Evolutionary conservation across 2,329 filamentous ascomycete genomes (phyloP).

Genomic region (Diaporthe vaccinii): DNA sequence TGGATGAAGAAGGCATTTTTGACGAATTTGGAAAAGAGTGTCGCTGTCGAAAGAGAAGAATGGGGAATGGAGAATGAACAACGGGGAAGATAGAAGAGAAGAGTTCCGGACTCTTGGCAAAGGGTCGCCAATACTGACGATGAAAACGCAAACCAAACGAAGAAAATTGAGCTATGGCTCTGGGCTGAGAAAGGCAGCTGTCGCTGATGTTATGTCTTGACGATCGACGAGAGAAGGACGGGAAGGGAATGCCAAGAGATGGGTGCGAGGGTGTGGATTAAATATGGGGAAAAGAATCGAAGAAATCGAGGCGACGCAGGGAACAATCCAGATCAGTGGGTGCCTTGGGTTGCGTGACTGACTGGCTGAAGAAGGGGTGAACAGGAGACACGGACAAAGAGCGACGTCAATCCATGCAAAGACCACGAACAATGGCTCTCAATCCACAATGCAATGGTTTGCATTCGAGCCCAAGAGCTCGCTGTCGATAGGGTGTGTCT

Average conservation of each 20-base stretch:
- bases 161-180: neutral
- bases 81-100: neutral
- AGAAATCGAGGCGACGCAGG: neutral
- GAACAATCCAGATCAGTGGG: slow-evolving; percentile 8
- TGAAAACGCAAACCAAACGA: slow-evolving; percentile 14
- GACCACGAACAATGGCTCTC: slow-evolving; percentile 21
- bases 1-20: slow-evolving; percentile 1
- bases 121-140: neutral
- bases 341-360: neutral
- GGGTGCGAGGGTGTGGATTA: neutral
- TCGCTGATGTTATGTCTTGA: slow-evolving; percentile 16
- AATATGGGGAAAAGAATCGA: slow-evolving; percentile 17
- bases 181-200: slow-evolving; percentile 7
- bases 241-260: slow-evolving; percentile 20
- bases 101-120: slow-evolving; percentile 29
- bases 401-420: neutral
- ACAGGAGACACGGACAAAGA: slow-evolving; percentile 2
- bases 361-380: neutral
- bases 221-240: slow-evolving; percentile 10
- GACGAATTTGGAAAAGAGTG: slow-evolving; percentile 26
- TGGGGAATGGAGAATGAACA: neutral
- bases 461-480: slow-evolving; percentile 9
- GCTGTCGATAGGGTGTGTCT: slow-evolving; percentile 19
- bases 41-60: slow-evolving; percentile 8
- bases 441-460: slow-evolving; percentile 17